These are phyloP conservation scores for Blepharisma stoltei DNA, from an alignment of 73 alveolate genomes.

Conservation along the genomic window DNA sequence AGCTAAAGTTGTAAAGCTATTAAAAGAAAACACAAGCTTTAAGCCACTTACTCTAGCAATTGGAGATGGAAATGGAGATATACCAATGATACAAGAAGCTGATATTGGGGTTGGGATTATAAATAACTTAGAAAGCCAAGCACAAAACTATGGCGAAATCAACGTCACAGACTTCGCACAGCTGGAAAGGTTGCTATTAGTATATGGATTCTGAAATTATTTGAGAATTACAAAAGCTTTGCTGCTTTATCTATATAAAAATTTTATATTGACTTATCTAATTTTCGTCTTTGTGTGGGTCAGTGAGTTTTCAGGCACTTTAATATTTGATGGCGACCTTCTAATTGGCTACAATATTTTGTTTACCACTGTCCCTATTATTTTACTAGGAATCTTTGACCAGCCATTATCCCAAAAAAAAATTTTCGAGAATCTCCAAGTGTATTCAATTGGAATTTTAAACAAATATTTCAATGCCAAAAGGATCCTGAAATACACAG, in stretches of 20 bases:
- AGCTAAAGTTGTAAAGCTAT: slow-evolving; percentile 18
- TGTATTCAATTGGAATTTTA: neutral
- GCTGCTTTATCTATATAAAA: slow-evolving; percentile 3
- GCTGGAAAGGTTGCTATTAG: neutral
- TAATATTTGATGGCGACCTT: neutral
- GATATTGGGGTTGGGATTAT: slow-evolving; percentile 5
- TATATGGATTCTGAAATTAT: slow-evolving; percentile 9
- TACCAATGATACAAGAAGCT: slow-evolving; percentile 31
- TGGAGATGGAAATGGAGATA: slow-evolving; percentile 33
- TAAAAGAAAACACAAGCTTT: slow-evolving; percentile 20
- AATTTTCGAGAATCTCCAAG: neutral
- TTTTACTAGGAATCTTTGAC: neutral
- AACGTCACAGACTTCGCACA: neutral
- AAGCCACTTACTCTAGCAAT: slow-evolving; percentile 28
- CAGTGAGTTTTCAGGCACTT: neutral
- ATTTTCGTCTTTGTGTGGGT: neutral
- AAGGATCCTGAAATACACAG: neutral
- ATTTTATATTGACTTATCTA: slow-evolving; percentile 2
- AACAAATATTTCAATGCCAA: neutral
- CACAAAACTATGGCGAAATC: neutral
- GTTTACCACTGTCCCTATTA: neutral
- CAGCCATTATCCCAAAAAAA: neutral
- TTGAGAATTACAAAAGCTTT: neutral
- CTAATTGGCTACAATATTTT: slow-evolving; percentile 17
- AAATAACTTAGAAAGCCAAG: neutral